Conservation (phyloP, 257 asterid genomes). For the Penstemon davidsonii region DNA sequence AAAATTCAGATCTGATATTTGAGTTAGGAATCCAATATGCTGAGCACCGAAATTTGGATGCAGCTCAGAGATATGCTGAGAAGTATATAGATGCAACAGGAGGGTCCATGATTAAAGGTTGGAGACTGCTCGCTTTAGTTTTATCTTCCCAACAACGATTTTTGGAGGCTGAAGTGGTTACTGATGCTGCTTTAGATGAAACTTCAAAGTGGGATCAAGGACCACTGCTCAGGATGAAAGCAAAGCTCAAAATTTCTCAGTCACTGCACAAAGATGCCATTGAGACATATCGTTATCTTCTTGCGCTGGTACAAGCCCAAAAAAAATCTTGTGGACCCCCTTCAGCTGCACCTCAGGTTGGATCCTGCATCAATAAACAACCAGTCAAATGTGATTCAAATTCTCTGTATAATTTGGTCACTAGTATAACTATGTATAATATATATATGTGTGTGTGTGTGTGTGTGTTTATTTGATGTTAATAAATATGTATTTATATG, state of each 20-base stretch:
- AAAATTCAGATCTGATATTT: constrained; percentile 70
- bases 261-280: constrained; percentile 73
- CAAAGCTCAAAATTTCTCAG: constrained; percentile 79
- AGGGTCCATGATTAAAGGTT: constrained; percentile 77
- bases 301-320: constrained; percentile 95
- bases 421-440: too few relatives aligned
- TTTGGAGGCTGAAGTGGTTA: constrained; percentile 86
- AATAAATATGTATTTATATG: too few relatives aligned
- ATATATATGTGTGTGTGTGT: too few relatives aligned
- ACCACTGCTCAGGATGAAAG: constrained; percentile 82
- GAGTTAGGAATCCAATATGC: constrained; percentile 89
- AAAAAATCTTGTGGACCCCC: constrained; percentile 70
- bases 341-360: constrained; percentile 62
- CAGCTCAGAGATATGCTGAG: constrained; percentile 81
- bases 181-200: constrained; percentile 94
- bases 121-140: constrained; percentile 90
- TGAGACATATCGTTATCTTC: constrained; percentile 84
- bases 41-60: constrained; percentile 79
- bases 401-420: not conserved
- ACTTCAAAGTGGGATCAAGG: constrained; percentile 97
- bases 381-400: constrained; percentile 18
- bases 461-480: too few relatives aligned
- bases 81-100: constrained; percentile 89
- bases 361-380: constrained; percentile 21
- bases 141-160: constrained; percentile 86